Percentiles rank a stretch among this genome's conserved stretches.
These are phyloP conservation scores for Dryas integrifolia DNA, from an alignment of 331 rosid species.

Conservation along the genomic window DNA sequence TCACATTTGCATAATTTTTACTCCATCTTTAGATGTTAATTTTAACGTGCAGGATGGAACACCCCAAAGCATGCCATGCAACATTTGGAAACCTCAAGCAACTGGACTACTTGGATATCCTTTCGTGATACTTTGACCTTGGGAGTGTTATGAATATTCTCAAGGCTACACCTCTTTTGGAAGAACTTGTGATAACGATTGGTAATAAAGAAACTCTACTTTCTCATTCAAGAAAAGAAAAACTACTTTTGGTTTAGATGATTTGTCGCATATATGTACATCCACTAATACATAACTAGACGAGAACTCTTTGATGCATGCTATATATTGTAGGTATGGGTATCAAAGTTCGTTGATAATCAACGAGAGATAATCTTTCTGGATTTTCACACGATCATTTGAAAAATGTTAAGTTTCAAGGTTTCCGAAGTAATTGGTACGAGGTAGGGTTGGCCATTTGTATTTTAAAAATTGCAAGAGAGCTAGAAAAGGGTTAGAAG, in stretches of 20 bases:
- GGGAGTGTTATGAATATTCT: background rate
- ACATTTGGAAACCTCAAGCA: slow-evolving; percentile 2
- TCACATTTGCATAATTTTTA: no score
- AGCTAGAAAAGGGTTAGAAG: background rate
- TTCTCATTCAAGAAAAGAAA: no score
- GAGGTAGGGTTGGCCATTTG: slow-evolving; percentile 1
- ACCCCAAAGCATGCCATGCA: background rate
- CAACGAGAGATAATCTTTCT: background rate
- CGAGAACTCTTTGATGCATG: no score
- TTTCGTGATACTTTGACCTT: no score
- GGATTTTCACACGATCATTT: background rate
- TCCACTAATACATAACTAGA: no score
- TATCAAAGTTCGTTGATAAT: background rate
- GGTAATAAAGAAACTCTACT: background rate
- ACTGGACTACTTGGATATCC: background rate
- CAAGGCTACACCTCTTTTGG: background rate
- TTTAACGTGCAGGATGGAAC: background rate
- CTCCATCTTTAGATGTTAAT: background rate
- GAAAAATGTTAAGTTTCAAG: background rate
- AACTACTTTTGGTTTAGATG: no score
- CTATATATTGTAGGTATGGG: background rate
- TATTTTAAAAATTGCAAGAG: background rate
- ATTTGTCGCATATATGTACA: no score
- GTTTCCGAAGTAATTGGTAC: background rate
- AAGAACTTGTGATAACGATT: background rate